phyloP scores from a whole-genome alignment of 805 yeast species.

The Wickerhamomyces ciferrii region DNA sequence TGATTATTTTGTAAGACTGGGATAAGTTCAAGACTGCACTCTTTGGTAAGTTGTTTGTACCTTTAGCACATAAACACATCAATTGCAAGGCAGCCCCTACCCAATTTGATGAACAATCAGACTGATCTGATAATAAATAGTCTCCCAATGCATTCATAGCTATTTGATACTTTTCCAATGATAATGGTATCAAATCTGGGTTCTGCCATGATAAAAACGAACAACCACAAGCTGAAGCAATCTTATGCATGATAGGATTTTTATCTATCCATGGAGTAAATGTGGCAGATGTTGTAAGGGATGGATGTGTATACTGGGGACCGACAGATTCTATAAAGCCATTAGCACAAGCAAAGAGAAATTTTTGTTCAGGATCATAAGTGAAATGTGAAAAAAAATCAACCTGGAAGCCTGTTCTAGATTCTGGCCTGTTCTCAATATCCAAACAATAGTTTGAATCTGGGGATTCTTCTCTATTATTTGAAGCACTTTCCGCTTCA shows the following conservation, averaged over 20 bases:
- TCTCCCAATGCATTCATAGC: conserved; percentile 16
- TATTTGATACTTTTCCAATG: conserved; percentile 19
- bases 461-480: background rate
- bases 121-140: background rate
- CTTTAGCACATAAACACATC: conserved; percentile 33
- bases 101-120: conserved; percentile 27
- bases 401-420: background rate
- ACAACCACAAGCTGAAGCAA: conserved; percentile 38
- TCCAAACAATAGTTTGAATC: background rate
- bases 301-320: conserved; percentile 36
- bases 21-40: conserved; percentile 28
- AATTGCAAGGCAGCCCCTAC: conserved; percentile 32
- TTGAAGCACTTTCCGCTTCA: too few species aligned
- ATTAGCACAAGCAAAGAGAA: conserved; percentile 27
- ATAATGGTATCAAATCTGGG: conserved; percentile 18
- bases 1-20: conserved; percentile 30
- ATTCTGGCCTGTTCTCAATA: background rate
- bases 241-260: conserved; percentile 25
- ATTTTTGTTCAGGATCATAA: conserved; percentile 5
- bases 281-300: conserved; percentile 33
- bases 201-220: conserved; percentile 29
- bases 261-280: conserved; percentile 31
- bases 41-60: conserved; percentile 20
- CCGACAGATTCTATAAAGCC: conserved; percentile 36
- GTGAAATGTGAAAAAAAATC: conserved; percentile 2